phyloP scores from a whole-genome alignment of 1,139 yeast genomes.

The Dujonia santamariae region DNA sequence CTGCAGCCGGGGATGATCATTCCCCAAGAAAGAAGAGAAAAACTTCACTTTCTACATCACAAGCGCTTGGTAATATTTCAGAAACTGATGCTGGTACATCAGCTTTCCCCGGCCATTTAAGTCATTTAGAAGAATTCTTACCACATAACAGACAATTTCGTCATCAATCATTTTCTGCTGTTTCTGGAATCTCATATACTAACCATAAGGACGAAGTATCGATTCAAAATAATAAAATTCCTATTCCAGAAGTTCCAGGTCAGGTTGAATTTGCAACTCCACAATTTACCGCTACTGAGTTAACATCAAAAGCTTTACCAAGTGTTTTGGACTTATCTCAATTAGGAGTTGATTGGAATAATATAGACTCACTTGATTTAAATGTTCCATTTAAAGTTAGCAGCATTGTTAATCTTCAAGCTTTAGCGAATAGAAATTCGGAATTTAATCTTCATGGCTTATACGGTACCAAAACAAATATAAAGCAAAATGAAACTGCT shows the following conservation, averaged over 20 bases:
- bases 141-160: conserved; percentile 24
- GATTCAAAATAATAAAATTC: conserved; percentile 25
- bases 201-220: conserved; percentile 42
- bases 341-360: conserved; percentile 34
- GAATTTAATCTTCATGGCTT: too few relatives aligned
- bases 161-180: conserved; percentile 82
- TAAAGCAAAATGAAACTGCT: too few relatives aligned
- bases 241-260: conserved; percentile 43
- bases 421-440: too few relatives aligned
- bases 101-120: not conserved
- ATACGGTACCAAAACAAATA: too few relatives aligned
- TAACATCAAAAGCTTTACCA: conserved; percentile 17
- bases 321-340: conserved; percentile 25
- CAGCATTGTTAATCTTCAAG: conserved; percentile 1
- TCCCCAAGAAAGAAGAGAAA: too few relatives aligned
- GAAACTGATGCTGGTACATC: not conserved
- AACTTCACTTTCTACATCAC: too few relatives aligned
- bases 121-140: conserved; percentile 4
- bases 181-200: conserved; percentile 68
- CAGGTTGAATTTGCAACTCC: conserved; percentile 83
- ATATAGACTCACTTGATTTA: conserved; percentile 29
- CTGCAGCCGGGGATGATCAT: too few relatives aligned
- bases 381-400: conserved; percentile 7
- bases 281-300: conserved; percentile 45
- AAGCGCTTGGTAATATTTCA: too few relatives aligned